These are phyloP conservation scores for Akanthomyces uredinophilus DNA, from an alignment of 2,329 filamentous ascomycete genomes.

Conservation along the genomic window DNA sequence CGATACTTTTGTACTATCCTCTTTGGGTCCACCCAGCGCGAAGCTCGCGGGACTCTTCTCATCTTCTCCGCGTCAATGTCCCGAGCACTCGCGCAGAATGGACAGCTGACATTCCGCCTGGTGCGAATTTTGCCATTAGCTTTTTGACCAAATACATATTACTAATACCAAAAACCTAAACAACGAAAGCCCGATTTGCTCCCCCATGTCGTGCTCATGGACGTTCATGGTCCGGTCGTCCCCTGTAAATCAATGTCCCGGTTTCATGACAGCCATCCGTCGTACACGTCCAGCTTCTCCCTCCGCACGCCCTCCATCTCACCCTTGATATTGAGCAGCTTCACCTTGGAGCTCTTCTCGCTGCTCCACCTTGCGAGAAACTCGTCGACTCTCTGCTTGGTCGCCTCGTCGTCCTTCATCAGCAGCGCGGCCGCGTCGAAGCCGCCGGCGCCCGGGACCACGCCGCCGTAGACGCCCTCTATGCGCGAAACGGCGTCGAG, in stretches of 20 bases:
- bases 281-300: slow-evolving; percentile 41
- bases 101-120: not conserved
- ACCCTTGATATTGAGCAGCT: slow-evolving; percentile 63
- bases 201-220: not conserved
- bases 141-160: not conserved
- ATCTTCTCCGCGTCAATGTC: not conserved
- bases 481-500: slow-evolving; percentile 69
- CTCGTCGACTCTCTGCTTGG: slow-evolving; percentile 52
- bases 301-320: slow-evolving; percentile 62
- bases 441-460: slow-evolving; percentile 90
- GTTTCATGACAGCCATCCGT: slow-evolving; percentile 34
- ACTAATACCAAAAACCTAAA: not conserved
- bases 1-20: slow-evolving; percentile 2
- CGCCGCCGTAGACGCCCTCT: slow-evolving; percentile 79
- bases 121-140: not conserved
- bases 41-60: not conserved
- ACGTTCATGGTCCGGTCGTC: not conserved
- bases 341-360: slow-evolving; percentile 57
- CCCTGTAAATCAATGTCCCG: not conserved
- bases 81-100: not conserved
- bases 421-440: slow-evolving; percentile 85
- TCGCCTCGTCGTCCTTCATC: slow-evolving; percentile 65
- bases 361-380: slow-evolving; percentile 63
- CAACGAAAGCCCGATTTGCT: not conserved
- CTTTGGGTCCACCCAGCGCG: not conserved